Evolutionary conservation across 164 flowering plant genomes (phyloP).

Genomic region (Umbellularia californica): DNA sequence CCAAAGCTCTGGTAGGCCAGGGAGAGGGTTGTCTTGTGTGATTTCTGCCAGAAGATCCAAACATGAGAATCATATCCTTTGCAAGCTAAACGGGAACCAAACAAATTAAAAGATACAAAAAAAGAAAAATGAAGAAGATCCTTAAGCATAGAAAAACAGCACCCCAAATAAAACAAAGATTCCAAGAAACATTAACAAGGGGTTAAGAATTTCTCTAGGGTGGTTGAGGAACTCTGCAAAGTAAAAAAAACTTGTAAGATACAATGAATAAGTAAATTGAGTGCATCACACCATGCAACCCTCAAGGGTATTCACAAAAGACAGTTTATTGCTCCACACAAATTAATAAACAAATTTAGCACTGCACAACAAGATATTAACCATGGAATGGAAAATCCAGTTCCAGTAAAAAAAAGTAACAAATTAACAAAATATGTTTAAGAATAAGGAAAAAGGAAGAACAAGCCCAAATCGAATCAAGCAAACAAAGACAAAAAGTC

Average conservation of each 20-base stretch:
- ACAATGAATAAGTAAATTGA: too few species aligned
- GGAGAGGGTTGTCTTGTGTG: constrained; percentile 16
- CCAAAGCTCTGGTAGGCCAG: constrained; percentile 44
- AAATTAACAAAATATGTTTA: too few species aligned
- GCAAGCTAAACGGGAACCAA: not conserved
- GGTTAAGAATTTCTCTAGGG: not conserved
- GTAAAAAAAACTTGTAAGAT: too few species aligned
- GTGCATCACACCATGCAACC: too few species aligned
- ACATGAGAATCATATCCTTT: not conserved
- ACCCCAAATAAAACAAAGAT: not conserved
- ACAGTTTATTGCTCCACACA: too few species aligned
- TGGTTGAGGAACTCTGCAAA: too few species aligned
- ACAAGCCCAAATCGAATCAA: not conserved
- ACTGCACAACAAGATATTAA: too few species aligned
- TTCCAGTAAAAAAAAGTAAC: not conserved
- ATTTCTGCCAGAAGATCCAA: constrained; percentile 14
- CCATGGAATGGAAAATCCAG: too few species aligned
- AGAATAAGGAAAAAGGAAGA: not conserved
- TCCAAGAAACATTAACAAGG: not conserved
- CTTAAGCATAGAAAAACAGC: not conserved
- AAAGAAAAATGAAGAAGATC: not conserved
- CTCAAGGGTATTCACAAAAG: too few species aligned
- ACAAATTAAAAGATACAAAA: not conserved
- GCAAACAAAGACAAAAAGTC: not conserved
- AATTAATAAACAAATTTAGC: too few species aligned